A percentile compares a stretch with the other conserved stretches of the same genome.
Evolutionary conservation across 441 rosid species (phyloP).

Genomic region (Lepidium campestre): DNA sequence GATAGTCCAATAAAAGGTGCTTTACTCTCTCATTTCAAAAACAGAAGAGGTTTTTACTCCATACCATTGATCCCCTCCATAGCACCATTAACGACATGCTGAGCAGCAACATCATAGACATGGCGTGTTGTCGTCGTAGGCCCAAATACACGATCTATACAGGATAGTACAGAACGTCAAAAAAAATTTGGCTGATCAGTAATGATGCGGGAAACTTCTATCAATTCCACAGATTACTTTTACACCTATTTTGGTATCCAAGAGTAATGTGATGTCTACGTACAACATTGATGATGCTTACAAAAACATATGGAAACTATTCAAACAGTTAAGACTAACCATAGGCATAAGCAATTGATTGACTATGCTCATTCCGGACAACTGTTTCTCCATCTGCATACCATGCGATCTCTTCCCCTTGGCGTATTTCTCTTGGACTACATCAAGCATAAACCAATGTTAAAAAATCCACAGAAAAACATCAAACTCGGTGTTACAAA

Average conservation of each 20-base stretch:
- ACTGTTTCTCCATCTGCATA: slow-evolving; percentile 96
- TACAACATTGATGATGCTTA: neutral
- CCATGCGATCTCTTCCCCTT: slow-evolving; percentile 99
- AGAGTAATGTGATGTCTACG: neutral
- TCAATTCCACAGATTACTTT: neutral
- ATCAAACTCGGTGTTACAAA: too few relatives aligned
- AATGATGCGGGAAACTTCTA: neutral
- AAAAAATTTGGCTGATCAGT: neutral
- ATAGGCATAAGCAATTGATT: slow-evolving; percentile 83
- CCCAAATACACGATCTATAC: slow-evolving; percentile 97
- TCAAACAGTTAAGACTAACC: slow-evolving; percentile 42
- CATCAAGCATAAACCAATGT: too few relatives aligned
- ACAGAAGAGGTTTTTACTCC: too few relatives aligned
- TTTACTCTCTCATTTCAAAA: too few relatives aligned
- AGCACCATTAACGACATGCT: slow-evolving; percentile 89
- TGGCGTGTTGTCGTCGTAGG: slow-evolving; percentile 99
- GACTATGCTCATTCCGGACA: slow-evolving; percentile 75
- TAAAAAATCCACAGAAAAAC: too few relatives aligned
- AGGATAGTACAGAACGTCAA: slow-evolving; percentile 8
- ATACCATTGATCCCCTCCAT: slow-evolving; percentile 98
- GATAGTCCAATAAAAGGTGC: too few relatives aligned
- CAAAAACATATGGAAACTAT: slow-evolving; percentile 11
- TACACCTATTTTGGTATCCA: neutral
- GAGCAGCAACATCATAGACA: slow-evolving; percentile 96
- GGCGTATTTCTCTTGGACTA: slow-evolving; percentile 99